Evolutionary conservation across 1,284 basidiomycete species (phyloP), one percentile per base, ranked within the genome.

Genomic region (Xanthoconium separans): DNA sequence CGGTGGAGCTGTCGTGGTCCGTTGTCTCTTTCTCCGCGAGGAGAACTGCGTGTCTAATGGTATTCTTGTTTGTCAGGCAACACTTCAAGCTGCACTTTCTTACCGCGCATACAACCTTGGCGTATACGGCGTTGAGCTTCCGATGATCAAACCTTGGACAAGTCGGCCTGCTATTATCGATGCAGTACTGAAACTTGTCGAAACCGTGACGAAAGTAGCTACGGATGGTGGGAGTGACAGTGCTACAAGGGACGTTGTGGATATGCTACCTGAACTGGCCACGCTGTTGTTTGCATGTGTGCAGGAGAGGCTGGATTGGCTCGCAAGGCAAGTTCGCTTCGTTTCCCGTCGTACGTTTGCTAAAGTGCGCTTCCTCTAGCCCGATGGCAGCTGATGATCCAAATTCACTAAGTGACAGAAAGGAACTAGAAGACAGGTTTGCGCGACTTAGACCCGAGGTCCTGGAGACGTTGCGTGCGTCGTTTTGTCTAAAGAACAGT

Each of bases 141-240:
- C 86, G 0, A 83, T 87, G 75, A 77, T 82, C 53, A 83, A 89
- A 60, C 84, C 92, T 1, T 99, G 96, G 96, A 93, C 93, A 3
- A 93, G 85, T 66, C 78, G 78, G 60, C 76, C 81, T 8, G 70
- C 74, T 1, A 71, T 91, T 44, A 82, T 97, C 51, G 85, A 91
- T 46, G 77, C 86, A 24, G 73, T 93, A 4, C 78, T 89, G 42
- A 79, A 80, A 44, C 78, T 95, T 20, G 95, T 95, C 65, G 81
- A 86, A 49, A 70, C 81, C 2, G 91, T 91, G 0, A 82, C 76
- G 56, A 78, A 77, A 57, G 56, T 61, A 2, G 60, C 60, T 40
- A 66, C 48, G 15, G 61, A 56, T 18, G 56, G 60, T 42, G 53
- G 53, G 48, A 67, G 58, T 24, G 61, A 44, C 46, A 57, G 50